Base-by-base conservation (phyloP, 2,329 filamentous ascomycete genomes). In the Lachnellula cervina region DNA sequence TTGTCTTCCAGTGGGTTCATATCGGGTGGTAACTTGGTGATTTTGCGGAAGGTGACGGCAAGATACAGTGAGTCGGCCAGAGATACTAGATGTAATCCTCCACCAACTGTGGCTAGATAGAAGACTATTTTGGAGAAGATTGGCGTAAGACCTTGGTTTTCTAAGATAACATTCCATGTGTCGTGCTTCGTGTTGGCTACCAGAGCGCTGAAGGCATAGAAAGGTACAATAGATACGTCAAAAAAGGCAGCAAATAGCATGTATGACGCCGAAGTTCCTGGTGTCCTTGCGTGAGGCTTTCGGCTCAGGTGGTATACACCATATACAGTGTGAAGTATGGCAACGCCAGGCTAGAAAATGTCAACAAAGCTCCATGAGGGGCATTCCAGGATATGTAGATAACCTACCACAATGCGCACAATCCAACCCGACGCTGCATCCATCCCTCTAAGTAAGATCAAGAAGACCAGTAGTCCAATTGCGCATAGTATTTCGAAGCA, bases 1-100 rank as follows among this genome's bases (percentile, higher is more conserved):
- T 93, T 86, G 62, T 89, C 84, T 69, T 97, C 92, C 14, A 97
- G 78, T 1, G 93, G 93, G 69, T 97, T 97, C 88, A 96, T 90
- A 68, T 97, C 93, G 0, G 93, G 92, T 5, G 93, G 93, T 70
- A 97, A 80, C 19, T 80, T 77, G 5, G 85, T 79, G 65, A 97
- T 97, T 67, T 88, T 87, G 42, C 86, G 83, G 81, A 97, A 97
- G 63, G 88, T 82, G 51, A 89, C 70, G 16, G 84, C 83, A 25
- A 97, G 77, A 73, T 88, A 97, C 34, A 89, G 69, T 5, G 89
- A 89, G 37, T 95, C 75, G 17, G 77, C 71, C 1, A 94, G 72
- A 1, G 89, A 89, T 9, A 90, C 60, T 0, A 88, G 65, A 69
- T 96, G 91, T 19, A 96, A 69, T 1, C 80, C 83, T 13, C 80